A percentile compares a stretch with the other conserved stretches of the same genome.
These are phyloP conservation scores for Penicillium parvum DNA, from an alignment of 495 filamentous ascomycete species.

Conservation along the genomic window DNA sequence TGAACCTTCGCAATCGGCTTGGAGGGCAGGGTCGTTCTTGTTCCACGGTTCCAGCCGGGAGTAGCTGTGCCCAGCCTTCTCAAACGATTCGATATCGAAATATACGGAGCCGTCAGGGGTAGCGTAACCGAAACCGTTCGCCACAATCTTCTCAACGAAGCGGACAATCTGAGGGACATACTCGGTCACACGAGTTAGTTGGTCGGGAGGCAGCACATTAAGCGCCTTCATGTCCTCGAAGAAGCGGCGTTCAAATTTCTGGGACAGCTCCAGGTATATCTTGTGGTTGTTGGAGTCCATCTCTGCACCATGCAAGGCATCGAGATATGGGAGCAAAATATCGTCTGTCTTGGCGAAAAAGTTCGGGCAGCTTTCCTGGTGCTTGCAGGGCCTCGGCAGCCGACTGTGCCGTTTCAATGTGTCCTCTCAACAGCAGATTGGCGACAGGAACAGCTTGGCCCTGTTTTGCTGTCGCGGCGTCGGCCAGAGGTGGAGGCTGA, in stretches of 20 bases:
- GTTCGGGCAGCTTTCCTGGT: conserved; percentile 28
- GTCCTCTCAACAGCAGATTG: too few species aligned
- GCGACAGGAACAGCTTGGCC: conserved; percentile 91
- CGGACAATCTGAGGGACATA: conserved; percentile 78
- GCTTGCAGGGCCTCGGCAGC: conserved; percentile 54
- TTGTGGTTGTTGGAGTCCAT: conserved; percentile 71
- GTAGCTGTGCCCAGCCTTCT: conserved; percentile 76
- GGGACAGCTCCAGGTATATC: conserved; percentile 76
- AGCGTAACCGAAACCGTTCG: conserved; percentile 81
- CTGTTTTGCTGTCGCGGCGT: too few species aligned
- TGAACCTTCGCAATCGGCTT: conserved; percentile 87
- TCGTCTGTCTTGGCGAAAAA: conserved; percentile 55
- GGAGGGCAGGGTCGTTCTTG: conserved; percentile 71
- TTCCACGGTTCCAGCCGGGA: conserved; percentile 85
- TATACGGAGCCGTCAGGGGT: conserved; percentile 85
- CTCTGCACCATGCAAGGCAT: conserved; percentile 66
- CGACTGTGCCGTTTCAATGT: conserved; percentile 69
- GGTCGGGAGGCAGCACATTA: conserved; percentile 80
- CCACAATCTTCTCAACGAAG: conserved; percentile 71
- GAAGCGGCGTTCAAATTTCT: conserved; percentile 78
- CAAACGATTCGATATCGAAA: conserved; percentile 87
- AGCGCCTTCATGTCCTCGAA: conserved; percentile 77
- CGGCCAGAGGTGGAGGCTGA: too few species aligned
- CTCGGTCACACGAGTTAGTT: conserved; percentile 82
- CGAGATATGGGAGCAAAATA: conserved; percentile 79